phyloP scores from a whole-genome alignment of 169 alveolate genomes.

The Plasmodium berghei region DNA sequence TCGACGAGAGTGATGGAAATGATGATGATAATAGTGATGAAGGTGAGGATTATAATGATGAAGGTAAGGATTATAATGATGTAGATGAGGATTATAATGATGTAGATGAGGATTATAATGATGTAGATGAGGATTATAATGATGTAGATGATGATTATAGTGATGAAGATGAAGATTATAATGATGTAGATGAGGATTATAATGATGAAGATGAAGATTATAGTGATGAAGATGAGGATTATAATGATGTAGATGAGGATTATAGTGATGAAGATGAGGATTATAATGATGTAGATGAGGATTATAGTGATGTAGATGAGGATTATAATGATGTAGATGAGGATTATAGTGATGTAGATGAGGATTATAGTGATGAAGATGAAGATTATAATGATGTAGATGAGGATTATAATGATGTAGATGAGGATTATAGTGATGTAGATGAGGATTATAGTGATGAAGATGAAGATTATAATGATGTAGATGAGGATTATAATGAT shows the following conservation, averaged over 20 bases:
- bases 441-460: not conserved
- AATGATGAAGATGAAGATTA: slow-evolving; percentile 8
- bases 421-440: slow-evolving; percentile 4
- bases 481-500: not conserved
- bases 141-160: not conserved
- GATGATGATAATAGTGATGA: slow-evolving; percentile 3
- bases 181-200: not conserved
- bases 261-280: no score
- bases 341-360: no score
- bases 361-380: no score
- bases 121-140: not conserved
- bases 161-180: not conserved
- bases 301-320: no score
- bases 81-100: not conserved
- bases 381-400: not conserved
- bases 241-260: no score
- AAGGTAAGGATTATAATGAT: not conserved
- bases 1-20: not conserved
- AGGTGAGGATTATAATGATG: not conserved
- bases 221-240: not conserved
- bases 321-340: no score
- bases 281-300: no score
- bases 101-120: not conserved
- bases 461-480: slow-evolving; percentile 4
- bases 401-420: slow-evolving; percentile 10